Conservation (phyloP, 1,139 yeast genomes). For the Candida albicans region DNA sequence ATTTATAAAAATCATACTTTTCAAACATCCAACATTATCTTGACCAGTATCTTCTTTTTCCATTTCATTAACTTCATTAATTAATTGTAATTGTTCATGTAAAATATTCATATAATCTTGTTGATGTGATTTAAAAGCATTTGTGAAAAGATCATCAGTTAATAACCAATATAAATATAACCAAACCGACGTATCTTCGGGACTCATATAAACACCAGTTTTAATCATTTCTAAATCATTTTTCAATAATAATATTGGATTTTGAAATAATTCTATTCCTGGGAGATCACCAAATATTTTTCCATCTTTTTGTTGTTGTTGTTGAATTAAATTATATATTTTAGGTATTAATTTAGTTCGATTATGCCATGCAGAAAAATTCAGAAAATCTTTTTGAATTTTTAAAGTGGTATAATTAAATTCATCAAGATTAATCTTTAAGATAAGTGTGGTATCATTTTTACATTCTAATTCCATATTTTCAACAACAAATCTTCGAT, state of each 20-base stretch:
- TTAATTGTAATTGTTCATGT: slow-evolving; percentile 34
- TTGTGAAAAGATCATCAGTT: slow-evolving; percentile 50
- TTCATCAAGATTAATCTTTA: slow-evolving; percentile 46
- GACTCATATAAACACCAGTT: slow-evolving; percentile 89
- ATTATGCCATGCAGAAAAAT: slow-evolving; percentile 96
- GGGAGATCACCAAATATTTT: slow-evolving; percentile 19
- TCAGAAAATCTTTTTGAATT: slow-evolving; percentile 82
- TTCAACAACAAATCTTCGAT: slow-evolving; percentile 70
- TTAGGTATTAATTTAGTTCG: slow-evolving; percentile 68
- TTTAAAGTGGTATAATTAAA: slow-evolving; percentile 75
- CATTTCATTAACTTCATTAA: slow-evolving; percentile 57
- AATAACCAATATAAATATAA: slow-evolving; percentile 82
- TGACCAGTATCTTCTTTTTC: slow-evolving; percentile 57
- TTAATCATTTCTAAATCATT: slow-evolving; percentile 69
- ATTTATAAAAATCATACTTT: slow-evolving; percentile 49
- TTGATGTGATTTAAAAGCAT: slow-evolving; percentile 24
- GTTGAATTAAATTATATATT: slow-evolving; percentile 32
- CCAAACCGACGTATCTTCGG: slow-evolving; percentile 95
- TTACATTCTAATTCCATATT: slow-evolving; percentile 40
- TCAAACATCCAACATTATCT: slow-evolving; percentile 72
- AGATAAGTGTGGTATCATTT: too few relatives aligned
- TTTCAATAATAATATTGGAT: slow-evolving; percentile 38
- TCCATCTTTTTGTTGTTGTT: slow-evolving; percentile 11
- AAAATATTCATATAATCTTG: slow-evolving; percentile 32
- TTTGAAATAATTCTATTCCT: slow-evolving; percentile 18